phyloP scores from a whole-genome alignment of 352 stramenopile genomes.

The Phytophthora quininea region DNA sequence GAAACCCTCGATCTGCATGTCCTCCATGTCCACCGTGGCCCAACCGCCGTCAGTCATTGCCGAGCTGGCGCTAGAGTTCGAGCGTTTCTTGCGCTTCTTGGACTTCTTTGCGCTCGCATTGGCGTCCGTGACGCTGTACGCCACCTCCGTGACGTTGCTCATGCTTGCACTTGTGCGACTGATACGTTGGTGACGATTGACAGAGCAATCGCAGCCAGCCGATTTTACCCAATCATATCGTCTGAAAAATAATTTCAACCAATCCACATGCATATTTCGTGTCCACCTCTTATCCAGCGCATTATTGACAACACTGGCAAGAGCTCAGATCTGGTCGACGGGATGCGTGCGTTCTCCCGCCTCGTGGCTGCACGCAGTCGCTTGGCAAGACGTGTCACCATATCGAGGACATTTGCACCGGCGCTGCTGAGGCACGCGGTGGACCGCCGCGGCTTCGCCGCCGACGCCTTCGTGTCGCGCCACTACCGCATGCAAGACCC shows the following conservation, averaged over 20 bases:
- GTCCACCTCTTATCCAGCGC: not conserved
- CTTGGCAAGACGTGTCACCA: constrained; percentile 7
- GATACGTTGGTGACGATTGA: not conserved
- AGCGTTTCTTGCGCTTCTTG: constrained; percentile 77
- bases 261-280: constrained; percentile 16
- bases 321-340: constrained; percentile 8
- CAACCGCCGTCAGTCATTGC: constrained; percentile 40
- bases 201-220: constrained; percentile 25
- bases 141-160: constrained; percentile 41
- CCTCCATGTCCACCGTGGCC: constrained; percentile 74
- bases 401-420: constrained; percentile 2
- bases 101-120: constrained; percentile 27
- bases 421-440: not conserved
- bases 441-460: constrained; percentile 26
- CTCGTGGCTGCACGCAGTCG: constrained; percentile 17
- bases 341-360: constrained; percentile 29
- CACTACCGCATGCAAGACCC: constrained; percentile 78
- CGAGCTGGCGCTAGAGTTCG: constrained; percentile 2
- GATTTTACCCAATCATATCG: constrained; percentile 32
- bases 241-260: constrained; percentile 11
- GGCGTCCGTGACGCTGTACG: constrained; percentile 37
- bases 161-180: constrained; percentile 29
- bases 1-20: constrained; percentile 83
- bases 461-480: constrained; percentile 76
- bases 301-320: constrained; percentile 11